Percentiles rank a stretch among this genome's conserved stretches.
Evolutionary conservation across 1,139 yeast species (phyloP).

Genomic region (Blastobotrys illinoisensis): DNA sequence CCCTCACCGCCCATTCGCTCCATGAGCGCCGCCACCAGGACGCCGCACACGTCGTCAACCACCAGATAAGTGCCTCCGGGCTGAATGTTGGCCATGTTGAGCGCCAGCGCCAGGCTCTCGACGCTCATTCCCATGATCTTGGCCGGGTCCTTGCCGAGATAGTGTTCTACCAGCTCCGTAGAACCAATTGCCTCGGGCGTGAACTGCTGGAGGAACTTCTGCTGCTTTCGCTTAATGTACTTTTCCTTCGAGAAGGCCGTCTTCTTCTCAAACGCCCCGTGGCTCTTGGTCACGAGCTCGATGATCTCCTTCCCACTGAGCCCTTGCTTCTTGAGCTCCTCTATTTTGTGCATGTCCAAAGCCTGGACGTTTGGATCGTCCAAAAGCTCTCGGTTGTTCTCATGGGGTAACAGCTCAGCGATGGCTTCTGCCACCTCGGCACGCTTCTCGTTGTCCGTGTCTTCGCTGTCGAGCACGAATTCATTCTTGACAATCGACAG

Average conservation of each 20-base stretch:
- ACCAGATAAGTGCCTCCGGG: slow-evolving; percentile 88
- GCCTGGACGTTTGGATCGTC: slow-evolving; percentile 78
- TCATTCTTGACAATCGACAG: slow-evolving; percentile 24
- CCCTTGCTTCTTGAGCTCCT: slow-evolving; percentile 56
- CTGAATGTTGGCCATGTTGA: slow-evolving; percentile 73
- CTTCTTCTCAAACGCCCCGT: slow-evolving; percentile 81
- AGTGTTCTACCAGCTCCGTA: slow-evolving; percentile 67
- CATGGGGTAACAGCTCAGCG: slow-evolving; percentile 29
- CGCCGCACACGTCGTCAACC: slow-evolving; percentile 88
- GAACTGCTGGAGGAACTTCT: slow-evolving; percentile 80
- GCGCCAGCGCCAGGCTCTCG: slow-evolving; percentile 71
- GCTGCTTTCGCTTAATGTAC: slow-evolving; percentile 84
- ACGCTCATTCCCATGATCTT: slow-evolving; percentile 77
- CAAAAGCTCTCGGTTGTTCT: slow-evolving; percentile 61
- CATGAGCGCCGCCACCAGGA: slow-evolving; percentile 72
- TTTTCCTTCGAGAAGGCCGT: slow-evolving; percentile 88
- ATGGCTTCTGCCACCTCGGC: slow-evolving; percentile 25
- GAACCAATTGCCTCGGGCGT: slow-evolving; percentile 76
- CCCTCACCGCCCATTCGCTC: slow-evolving; percentile 90
- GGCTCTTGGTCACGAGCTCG: slow-evolving; percentile 74
- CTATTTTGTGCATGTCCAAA: slow-evolving; percentile 70
- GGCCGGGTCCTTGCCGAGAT: slow-evolving; percentile 65
- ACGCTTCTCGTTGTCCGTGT: slow-evolving; percentile 21
- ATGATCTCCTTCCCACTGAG: slow-evolving; percentile 76
- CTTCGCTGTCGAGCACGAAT: slow-evolving; percentile 25